Base-by-base conservation (phyloP, 805 yeast genomes). In the Ogataea philodendri region DNA sequence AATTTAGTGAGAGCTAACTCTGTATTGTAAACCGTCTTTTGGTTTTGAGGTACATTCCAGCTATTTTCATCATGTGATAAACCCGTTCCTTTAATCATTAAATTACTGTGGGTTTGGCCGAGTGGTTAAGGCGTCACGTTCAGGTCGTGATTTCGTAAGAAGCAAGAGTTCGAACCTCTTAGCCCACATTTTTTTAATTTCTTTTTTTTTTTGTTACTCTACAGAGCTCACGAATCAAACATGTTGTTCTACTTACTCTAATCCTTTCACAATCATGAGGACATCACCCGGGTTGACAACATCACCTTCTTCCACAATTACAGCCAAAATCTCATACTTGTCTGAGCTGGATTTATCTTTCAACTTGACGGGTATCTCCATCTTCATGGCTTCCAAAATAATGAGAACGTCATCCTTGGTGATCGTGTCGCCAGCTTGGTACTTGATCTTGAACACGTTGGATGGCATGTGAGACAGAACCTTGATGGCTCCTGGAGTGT, bases 321-420 rank as follows among this genome's bases (percentile, higher is more conserved):
- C 67, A 61, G 82, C 82, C 32, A 76, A 55, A 14, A 86, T 88
- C 54, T 75, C 81, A 53, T 94, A 94, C 17, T 67, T 66, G 35
- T 55, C 66, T 2, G 93, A 72, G 10, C 95, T 76, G 33, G 61
- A 73, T 96, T 36, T 36, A 15, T 39, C 42, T 30, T 38, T 42
- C 24, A 42, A 7, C 22, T 26, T 30, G 10, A 42, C 39, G 5
- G 43, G 39, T 22, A 90, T 90, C 65, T 90, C 98, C 2, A 97
- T 93, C 70, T 90, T 90, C 98, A 90, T 90, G 35, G 97, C 97
- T 63, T 90, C 98, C 38, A 90, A 84, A 26, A 93, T 85, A 45
- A 90, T 73, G 41, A 90, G 68, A 5, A 86, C 87, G 48, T 85
- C 89, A 18, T 87, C 94, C 25, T 62, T 70, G 30, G 67, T 64